Base-by-base conservation (phyloP, 106 monocot species). In the Dendrobium nobile region DNA sequence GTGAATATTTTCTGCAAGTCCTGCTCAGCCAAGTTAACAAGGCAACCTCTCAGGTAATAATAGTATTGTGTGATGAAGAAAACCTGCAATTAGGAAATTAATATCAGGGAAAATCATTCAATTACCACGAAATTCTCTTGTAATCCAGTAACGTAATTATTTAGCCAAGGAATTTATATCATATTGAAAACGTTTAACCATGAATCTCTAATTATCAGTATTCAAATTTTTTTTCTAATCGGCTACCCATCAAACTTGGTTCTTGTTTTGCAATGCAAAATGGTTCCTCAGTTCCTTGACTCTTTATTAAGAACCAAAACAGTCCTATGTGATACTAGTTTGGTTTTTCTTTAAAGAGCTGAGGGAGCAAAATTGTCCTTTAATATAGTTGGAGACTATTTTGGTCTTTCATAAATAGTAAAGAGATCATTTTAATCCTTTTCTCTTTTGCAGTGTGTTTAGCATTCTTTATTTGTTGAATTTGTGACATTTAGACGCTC, bases 1-100 rank as follows among this genome's bases (percentile, higher is more conserved):
- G 85, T 93, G 18, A 77, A 92, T 85, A 87, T 96, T 37, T 93
- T 88, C 82, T 96, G 96, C 84, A 96, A 90, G 56, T 58, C 82
- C 22, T 96, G 96, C 82, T 90, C 88, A 41, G 81, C 90, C 75
- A 92, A 79, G 77, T 68, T 96, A 84, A 96, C 92, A 68, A 93
- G 82, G 73, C 81, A 83, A 75, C 88, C 90, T 80, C 79, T 93
- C 79, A 93, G 96, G 96, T 96, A 82, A 5, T 37, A 37, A 61
- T 78, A 17, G 22, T 59, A 68, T 31, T 11, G n/a, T 79, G n/a
- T 15, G 11, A 9, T 51, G 28, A 56, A 56, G 47, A 54, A 16
- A 77, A 41, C 16, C 41, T 41, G 37, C 19, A 3, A 74, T 43
- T n/a, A 13, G 6, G n/a, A 74, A 74, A 44, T 41, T n/a, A 74